Evolutionary conservation across 2,329 filamentous ascomycete species (phyloP).

Genomic region (Botrytis sinoallii): DNA sequence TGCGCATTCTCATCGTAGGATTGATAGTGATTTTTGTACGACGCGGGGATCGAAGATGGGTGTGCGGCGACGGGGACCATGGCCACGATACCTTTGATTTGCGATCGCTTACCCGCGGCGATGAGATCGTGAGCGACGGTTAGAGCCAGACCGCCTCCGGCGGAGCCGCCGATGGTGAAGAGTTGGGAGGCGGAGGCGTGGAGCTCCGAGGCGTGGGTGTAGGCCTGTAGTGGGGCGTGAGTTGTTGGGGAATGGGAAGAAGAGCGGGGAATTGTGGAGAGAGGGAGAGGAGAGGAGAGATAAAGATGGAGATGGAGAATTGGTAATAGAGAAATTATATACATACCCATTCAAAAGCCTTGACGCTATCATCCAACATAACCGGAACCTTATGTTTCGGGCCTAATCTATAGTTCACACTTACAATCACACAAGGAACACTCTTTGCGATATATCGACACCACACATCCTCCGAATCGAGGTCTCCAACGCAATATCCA

Average conservation of each 20-base stretch:
- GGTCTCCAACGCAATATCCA: conserved; percentile 58
- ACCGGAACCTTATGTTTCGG: neutral
- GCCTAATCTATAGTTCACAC: conserved; percentile 51
- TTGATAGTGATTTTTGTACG: conserved; percentile 25
- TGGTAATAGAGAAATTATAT: too few relatives aligned
- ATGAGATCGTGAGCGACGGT: conserved; percentile 29
- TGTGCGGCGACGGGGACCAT: conserved; percentile 31
- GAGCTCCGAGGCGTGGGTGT: conserved; percentile 21
- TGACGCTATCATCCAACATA: conserved; percentile 11
- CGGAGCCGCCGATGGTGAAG: conserved; percentile 31
- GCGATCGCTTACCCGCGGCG: conserved; percentile 16
- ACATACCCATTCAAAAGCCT: conserved; percentile 8
- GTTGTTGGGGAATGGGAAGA: too few relatives aligned
- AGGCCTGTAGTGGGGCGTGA: conserved; percentile 21
- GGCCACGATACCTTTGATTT: conserved; percentile 29
- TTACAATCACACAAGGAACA: conserved; percentile 51
- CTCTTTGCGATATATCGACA: conserved; percentile 52
- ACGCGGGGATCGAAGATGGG: conserved; percentile 24
- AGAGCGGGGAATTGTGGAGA: neutral
- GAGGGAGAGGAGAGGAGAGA: too few relatives aligned
- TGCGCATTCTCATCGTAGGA: conserved; percentile 26
- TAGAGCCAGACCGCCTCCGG: conserved; percentile 31
- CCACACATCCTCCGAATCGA: conserved; percentile 60
- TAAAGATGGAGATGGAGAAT: too few relatives aligned
- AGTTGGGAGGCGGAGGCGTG: conserved; percentile 16